phyloP scores from a whole-genome alignment of 1,139 yeast genomes.

The Hyphopichia burtonii region DNA sequence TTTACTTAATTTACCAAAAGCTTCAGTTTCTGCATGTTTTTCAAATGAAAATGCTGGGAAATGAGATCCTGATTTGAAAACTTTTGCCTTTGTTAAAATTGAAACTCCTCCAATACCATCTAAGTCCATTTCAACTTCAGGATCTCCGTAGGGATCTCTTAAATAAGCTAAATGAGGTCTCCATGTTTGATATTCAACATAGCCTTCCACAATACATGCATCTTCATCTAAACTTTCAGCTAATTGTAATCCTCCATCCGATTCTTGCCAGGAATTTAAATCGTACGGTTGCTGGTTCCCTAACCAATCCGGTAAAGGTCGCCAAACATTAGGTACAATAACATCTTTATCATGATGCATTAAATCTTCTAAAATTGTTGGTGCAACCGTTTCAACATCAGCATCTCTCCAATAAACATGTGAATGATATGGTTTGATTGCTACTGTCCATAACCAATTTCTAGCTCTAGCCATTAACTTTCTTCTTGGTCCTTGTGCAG shows the following conservation, averaged over 20 bases:
- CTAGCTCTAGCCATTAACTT: slow-evolving; percentile 56
- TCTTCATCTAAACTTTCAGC: slow-evolving; percentile 80
- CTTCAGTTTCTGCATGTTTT: slow-evolving; percentile 92
- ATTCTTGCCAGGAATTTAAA: slow-evolving; percentile 87
- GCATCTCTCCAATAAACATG: slow-evolving; percentile 59
- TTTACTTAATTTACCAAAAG: slow-evolving; percentile 82
- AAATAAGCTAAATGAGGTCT: slow-evolving; percentile 86
- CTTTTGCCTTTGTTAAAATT: slow-evolving; percentile 74
- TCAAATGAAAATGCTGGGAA: slow-evolving; percentile 90
- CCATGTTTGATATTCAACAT: slow-evolving; percentile 91
- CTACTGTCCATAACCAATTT: slow-evolving; percentile 54
- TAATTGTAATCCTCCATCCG: slow-evolving; percentile 76
- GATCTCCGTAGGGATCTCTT: slow-evolving; percentile 84
- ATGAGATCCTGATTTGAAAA: slow-evolving; percentile 77
- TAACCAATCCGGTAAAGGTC: slow-evolving; percentile 87
- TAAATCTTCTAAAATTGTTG: slow-evolving; percentile 50
- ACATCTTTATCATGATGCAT: slow-evolving; percentile 56
- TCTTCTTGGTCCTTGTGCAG: slow-evolving; percentile 55
- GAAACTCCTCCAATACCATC: slow-evolving; percentile 95
- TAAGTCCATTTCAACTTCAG: slow-evolving; percentile 80
- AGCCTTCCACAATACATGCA: slow-evolving; percentile 89
- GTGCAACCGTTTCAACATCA: slow-evolving; percentile 53
- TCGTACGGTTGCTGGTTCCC: slow-evolving; percentile 90
- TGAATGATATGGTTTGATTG: slow-evolving; percentile 52
- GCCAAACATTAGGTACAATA: slow-evolving; percentile 84